These are phyloP conservation scores for Mycena venus DNA, from an alignment of 768 basidiomycete genomes.

Conservation along the genomic window DNA sequence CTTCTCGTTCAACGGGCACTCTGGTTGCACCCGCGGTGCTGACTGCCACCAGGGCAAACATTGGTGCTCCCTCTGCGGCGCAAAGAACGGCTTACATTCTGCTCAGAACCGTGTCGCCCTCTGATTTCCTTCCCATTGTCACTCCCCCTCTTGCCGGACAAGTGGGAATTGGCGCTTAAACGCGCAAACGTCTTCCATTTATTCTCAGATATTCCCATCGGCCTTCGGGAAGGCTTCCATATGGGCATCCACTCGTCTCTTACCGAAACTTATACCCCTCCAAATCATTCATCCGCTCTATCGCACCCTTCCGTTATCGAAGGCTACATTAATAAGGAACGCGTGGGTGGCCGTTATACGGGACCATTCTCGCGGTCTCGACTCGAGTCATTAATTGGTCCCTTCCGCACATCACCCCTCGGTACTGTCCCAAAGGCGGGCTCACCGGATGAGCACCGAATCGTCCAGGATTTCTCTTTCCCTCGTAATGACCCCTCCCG, in stretches of 20 bases:
- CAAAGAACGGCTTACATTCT: conserved; percentile 5
- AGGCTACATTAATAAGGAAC: conserved; percentile 32
- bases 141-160: conserved; percentile 38
- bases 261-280: conserved; percentile 29
- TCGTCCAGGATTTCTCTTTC: conserved; percentile 40
- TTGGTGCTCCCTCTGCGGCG: conserved; percentile 35
- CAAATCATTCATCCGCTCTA: conserved; percentile 37
- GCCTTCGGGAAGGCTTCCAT: conserved; percentile 39
- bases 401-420: conserved; percentile 42
- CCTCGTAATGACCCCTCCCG: conserved; percentile 21
- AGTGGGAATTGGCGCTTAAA: conserved; percentile 32
- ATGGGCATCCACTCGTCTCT: conserved; percentile 31
- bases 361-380: conserved; percentile 30
- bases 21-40: neutral
- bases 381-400: conserved; percentile 35
- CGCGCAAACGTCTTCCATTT: neutral
- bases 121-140: conserved; percentile 35
- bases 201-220: conserved; percentile 33
- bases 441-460: conserved; percentile 28
- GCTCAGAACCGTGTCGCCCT: conserved; percentile 31
- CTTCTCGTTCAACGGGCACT: neutral
- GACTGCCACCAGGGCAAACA: conserved; percentile 12
- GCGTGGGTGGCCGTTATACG: conserved; percentile 17
- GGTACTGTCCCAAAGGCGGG: conserved; percentile 39
- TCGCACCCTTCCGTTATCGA: conserved; percentile 22